A percentile compares a stretch with the other conserved stretches of the same genome.
These are phyloP conservation scores for California macrophylla DNA, from an alignment of 441 rosid genomes.

Conservation along the genomic window DNA sequence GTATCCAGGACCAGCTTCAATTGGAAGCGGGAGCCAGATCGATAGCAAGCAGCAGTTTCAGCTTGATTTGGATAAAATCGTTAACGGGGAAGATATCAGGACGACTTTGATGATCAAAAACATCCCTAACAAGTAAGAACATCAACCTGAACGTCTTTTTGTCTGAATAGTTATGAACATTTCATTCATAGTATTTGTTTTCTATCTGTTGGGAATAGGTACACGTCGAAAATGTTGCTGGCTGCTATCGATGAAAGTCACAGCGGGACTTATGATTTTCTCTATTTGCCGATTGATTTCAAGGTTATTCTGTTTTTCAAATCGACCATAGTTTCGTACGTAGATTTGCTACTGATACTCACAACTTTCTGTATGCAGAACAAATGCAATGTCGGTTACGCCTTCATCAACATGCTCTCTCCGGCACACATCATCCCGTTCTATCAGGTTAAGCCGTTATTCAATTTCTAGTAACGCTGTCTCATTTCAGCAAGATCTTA, in stretches of 20 bases:
- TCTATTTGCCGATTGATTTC: slow-evolving; percentile 65
- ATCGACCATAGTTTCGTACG: slow-evolving; percentile 9
- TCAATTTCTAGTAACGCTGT: no score
- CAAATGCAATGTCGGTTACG: slow-evolving; percentile 81
- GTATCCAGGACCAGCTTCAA: slow-evolving; percentile 36
- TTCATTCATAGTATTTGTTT: no score
- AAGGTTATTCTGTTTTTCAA: slow-evolving; percentile 37
- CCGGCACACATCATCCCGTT: slow-evolving; percentile 66
- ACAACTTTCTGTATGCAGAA: slow-evolving; percentile 43
- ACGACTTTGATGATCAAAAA: no score
- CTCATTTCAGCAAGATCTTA: slow-evolving; percentile 7
- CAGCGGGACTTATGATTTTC: slow-evolving; percentile 57
- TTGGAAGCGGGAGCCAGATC: slow-evolving; percentile 27
- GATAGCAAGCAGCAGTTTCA: no score
- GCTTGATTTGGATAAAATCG: no score
- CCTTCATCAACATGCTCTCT: slow-evolving; percentile 74
- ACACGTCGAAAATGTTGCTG: no score
- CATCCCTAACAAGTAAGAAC: no score
- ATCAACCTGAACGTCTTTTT: no score
- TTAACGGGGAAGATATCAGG: no score
- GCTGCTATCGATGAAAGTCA: slow-evolving; percentile 73
- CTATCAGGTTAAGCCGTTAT: slow-evolving; percentile 41
- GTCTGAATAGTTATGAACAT: no score
- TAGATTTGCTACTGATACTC: slow-evolving; percentile 12
- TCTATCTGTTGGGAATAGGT: no score